Percentiles rank a stretch among this genome's conserved stretches.
Evolutionary conservation across 257 asterid genomes (phyloP).

Genomic region (Anisodus tanguticus): DNA sequence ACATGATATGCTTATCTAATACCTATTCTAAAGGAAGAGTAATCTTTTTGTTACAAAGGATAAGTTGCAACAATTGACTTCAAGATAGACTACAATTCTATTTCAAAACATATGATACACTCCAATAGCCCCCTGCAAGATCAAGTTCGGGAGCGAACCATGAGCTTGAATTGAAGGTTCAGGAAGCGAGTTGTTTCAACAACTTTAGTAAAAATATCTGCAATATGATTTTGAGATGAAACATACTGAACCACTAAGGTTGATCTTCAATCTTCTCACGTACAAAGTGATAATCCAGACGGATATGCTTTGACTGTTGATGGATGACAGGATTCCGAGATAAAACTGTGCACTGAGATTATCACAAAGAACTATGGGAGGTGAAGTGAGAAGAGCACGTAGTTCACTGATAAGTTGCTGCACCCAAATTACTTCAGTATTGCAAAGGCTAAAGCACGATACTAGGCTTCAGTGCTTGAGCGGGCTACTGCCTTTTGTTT

Average conservation of each 20-base stretch:
- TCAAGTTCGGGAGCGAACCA: neutral
- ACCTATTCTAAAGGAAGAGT: no score
- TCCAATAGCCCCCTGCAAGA: neutral
- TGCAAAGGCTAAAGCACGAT: no score
- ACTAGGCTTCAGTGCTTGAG: no score
- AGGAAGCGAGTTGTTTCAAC: neutral
- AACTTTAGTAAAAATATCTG: neutral
- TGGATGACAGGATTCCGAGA: neutral
- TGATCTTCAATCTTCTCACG: neutral
- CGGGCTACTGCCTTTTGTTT: no score
- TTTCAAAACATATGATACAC: neutral
- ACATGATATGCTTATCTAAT: neutral
- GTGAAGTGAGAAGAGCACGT: neutral
- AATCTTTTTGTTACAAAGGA: neutral
- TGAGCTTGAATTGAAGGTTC: neutral
- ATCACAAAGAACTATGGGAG: neutral
- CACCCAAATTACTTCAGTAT: no score
- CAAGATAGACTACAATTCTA: neutral
- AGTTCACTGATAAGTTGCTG: neutral
- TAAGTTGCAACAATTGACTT: neutral
- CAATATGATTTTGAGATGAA: neutral
- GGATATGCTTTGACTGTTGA: neutral
- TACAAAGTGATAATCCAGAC: no score
- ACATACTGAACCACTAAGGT: neutral
- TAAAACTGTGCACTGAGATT: neutral